These are phyloP conservation scores for Talaromyces rugulosus DNA, from an alignment of 2,329 filamentous ascomycete species.

Conservation along the genomic window DNA sequence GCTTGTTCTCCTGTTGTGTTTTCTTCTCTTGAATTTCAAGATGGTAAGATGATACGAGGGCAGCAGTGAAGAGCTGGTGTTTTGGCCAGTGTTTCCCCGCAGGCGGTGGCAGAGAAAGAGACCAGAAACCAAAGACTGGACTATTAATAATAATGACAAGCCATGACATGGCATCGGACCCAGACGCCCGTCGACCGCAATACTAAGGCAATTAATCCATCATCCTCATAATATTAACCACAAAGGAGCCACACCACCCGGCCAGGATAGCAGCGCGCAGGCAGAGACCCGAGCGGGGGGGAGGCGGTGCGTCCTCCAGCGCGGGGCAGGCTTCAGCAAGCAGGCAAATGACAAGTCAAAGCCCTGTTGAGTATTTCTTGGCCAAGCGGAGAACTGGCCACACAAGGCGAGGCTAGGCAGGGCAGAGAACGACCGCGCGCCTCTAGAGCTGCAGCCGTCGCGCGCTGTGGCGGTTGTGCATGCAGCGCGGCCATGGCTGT, in stretches of 20 bases:
- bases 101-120: neutral
- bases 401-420: neutral
- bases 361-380: neutral
- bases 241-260: neutral
- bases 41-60: neutral
- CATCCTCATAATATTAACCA: neutral
- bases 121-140: neutral
- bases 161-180: neutral
- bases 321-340: neutral
- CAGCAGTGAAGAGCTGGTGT: neutral
- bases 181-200: neutral
- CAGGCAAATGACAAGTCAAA: neutral
- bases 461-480: neutral
- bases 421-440: neutral
- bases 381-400: neutral
- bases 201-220: neutral
- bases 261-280: neutral
- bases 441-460: neutral
- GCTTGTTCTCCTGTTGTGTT: neutral
- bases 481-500: neutral
- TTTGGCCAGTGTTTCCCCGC: neutral
- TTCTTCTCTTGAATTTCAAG: neutral
- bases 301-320: neutral
- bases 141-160: neutral
- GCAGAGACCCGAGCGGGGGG: neutral